These are phyloP conservation scores for Raffaelea albimanens DNA, from an alignment of 2,329 filamentous ascomycete species.

Conservation along the genomic window DNA sequence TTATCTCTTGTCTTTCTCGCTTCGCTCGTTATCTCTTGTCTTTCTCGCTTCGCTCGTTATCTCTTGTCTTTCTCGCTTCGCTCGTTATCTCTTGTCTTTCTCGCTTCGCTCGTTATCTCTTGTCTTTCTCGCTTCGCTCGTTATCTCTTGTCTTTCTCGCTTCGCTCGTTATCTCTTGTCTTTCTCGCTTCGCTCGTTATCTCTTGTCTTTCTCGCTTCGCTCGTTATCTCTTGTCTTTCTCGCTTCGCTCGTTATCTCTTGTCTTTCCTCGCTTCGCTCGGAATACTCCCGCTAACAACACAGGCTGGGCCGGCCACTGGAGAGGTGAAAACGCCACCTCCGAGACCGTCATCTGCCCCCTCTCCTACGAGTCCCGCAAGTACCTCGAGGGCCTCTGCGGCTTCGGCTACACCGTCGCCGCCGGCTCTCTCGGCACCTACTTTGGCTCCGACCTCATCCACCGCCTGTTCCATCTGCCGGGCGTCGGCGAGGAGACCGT, in stretches of 20 bases:
- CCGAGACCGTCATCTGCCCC: conserved; percentile 61
- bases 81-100: no score
- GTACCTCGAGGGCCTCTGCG: conserved; percentile 50
- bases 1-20: no score
- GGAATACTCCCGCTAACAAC: background rate
- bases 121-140: background rate
- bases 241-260: background rate
- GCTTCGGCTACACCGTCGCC: conserved; percentile 52
- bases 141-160: background rate
- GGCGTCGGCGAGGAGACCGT: conserved; percentile 49
- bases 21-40: no score
- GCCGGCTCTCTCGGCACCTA: conserved; percentile 46
- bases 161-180: no score
- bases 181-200: background rate
- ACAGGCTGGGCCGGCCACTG: conserved; percentile 59
- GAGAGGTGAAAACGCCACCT: conserved; percentile 54
- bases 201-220: no score
- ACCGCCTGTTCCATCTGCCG: conserved; percentile 56
- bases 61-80: no score
- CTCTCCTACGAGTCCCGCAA: conserved; percentile 49
- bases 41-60: no score
- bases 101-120: conserved; percentile 4
- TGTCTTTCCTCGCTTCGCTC: background rate
- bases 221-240: background rate
- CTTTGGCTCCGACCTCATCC: conserved; percentile 58